Conservation (phyloP, 2,329 filamentous ascomycete species). For the Pseudogymnoascus sp. region DNA sequence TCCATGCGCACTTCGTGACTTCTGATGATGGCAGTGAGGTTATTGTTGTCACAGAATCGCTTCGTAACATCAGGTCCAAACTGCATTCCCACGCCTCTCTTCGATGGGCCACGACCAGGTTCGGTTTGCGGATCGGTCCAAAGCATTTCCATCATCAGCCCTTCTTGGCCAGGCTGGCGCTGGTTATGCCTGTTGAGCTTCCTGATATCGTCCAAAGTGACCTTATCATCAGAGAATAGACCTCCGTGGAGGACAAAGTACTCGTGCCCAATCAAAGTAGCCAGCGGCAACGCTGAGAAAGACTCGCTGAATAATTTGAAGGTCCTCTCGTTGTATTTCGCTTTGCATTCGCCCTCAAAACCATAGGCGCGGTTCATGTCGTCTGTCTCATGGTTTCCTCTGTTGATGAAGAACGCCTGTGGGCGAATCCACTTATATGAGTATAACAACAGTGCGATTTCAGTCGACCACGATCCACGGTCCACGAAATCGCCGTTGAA, state of each 20-base stretch:
- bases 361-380: constrained; percentile 99
- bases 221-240: constrained; percentile 89
- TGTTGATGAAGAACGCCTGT: constrained; percentile 84
- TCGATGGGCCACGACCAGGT: constrained; percentile 84
- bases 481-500: constrained; percentile 99
- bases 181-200: constrained; percentile 87
- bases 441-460: constrained; percentile 88
- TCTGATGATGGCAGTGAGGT: constrained; percentile 86
- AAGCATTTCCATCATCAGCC: constrained; percentile 99
- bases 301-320: constrained; percentile 98
- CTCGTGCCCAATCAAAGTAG: constrained; percentile 83
- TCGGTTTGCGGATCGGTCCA: constrained; percentile 93
- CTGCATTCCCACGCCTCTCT: constrained; percentile 91
- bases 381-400: constrained; percentile 97
- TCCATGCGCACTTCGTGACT: constrained; percentile 99
- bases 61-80: constrained; percentile 96
- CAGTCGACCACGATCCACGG: constrained; percentile 94
- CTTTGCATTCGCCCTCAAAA: constrained; percentile 96
- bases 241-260: constrained; percentile 91
- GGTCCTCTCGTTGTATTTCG: constrained; percentile 84
- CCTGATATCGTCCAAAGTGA: constrained; percentile 86
- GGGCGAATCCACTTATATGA: constrained; percentile 95
- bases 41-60: constrained; percentile 92
- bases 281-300: constrained; percentile 87
- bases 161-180: constrained; percentile 83